Conservation (phyloP, 352 stramenopile genomes). For the Globisporangium lucens region DNA sequence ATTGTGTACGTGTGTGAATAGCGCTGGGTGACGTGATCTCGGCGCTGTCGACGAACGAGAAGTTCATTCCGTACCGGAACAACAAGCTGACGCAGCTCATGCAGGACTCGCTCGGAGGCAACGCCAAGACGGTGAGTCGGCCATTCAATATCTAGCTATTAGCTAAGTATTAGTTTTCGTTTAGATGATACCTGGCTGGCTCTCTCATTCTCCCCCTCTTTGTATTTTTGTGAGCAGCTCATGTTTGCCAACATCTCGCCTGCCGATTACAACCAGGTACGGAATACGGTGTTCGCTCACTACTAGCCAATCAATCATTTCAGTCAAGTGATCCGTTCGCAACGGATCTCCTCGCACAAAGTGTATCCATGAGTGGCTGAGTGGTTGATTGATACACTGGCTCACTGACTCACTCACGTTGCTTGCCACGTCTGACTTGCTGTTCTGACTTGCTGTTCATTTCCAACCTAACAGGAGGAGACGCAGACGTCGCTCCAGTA, state of each 20-base stretch:
- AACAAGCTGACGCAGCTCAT: constrained; percentile 94
- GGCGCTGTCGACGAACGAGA: constrained; percentile 87
- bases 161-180: background rate
- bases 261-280: constrained; percentile 86
- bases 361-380: constrained; percentile 1
- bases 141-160: too few species aligned
- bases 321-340: background rate
- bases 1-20: constrained; percentile 5
- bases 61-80: constrained; percentile 93
- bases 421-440: background rate
- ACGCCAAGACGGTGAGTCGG: constrained; percentile 85
- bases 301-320: constrained; percentile 10
- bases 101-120: constrained; percentile 92
- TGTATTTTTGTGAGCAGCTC: constrained; percentile 31
- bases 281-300: background rate
- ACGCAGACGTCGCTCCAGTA: constrained; percentile 82
- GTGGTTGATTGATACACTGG: too few species aligned
- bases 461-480: constrained; percentile 46
- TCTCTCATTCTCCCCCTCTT: background rate
- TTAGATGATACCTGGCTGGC: background rate
- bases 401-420: background rate
- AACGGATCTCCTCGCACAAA: constrained; percentile 1
- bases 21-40: constrained; percentile 92
- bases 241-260: constrained; percentile 91
- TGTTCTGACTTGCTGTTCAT: background rate